These are phyloP conservation scores for Epichloe sylvatica DNA, from an alignment of 2,329 filamentous ascomycete genomes.

Conservation along the genomic window DNA sequence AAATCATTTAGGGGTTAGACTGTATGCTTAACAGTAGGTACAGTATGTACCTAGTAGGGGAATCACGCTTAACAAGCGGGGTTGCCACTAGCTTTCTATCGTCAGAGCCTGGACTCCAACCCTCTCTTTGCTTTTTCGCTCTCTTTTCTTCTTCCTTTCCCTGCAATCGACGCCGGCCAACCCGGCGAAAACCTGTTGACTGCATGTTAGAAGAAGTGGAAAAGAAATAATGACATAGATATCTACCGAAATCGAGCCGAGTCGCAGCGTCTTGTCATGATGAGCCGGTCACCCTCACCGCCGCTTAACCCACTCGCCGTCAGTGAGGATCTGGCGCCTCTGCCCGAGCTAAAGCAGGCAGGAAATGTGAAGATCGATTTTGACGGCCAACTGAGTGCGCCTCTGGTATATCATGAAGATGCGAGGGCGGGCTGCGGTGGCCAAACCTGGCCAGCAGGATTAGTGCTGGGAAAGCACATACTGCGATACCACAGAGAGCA, in stretches of 20 bases:
- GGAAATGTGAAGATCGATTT: slow-evolving; percentile 46
- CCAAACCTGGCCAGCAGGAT: slow-evolving; percentile 86
- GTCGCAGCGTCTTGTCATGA: slow-evolving; percentile 1
- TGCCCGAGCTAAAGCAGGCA: slow-evolving; percentile 43
- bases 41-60: too few relatives aligned
- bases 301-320: slow-evolving; percentile 37
- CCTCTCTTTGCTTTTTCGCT: background rate
- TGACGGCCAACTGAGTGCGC: slow-evolving; percentile 54
- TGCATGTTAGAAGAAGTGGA: slow-evolving; percentile 13
- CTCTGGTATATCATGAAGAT: slow-evolving; percentile 72
- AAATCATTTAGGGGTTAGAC: too few relatives aligned
- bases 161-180: background rate
- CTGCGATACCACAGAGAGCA: slow-evolving; percentile 55
- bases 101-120: background rate
- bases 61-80: too few relatives aligned
- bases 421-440: slow-evolving; percentile 80
- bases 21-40: too few relatives aligned
- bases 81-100: too few relatives aligned
- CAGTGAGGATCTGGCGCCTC: slow-evolving; percentile 42
- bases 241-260: background rate
- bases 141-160: background rate
- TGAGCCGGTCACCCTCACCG: slow-evolving; percentile 29
- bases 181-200: slow-evolving; percentile 11
- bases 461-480: slow-evolving; percentile 78
- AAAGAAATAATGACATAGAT: background rate